Evolutionary conservation across 257 asterid species (phyloP), one percentile per base, ranked within the genome.

Genomic region (Solanum chilense): DNA sequence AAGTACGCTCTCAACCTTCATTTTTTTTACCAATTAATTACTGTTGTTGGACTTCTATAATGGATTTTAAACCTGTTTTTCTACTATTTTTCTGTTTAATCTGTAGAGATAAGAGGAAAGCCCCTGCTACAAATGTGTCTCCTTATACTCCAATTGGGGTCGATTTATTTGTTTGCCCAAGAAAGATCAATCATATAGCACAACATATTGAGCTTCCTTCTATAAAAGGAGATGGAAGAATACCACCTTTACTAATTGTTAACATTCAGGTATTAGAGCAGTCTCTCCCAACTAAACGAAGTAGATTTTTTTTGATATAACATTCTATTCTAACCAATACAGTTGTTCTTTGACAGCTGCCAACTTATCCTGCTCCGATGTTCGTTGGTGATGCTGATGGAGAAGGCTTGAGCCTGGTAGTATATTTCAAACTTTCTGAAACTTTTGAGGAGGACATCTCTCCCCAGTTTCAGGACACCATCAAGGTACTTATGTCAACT

Each of bases 301-400:
- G 45, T 23, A 81, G 42, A 31, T 81, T 49, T 29, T 31, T 29
- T 49, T 49, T 29, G 45, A 49, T 31, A 31, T 18, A 37, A 37
- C 39, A 37, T 37, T 37, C 39, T 37, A 5, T 37, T 37, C 39
- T 37, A 37, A 31, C 56, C 29, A 31, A 49, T 31, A 18, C 18
- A 18, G 69, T 12, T 80, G 15, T 37, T 89, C 83, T 76, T 41
- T 83, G 41, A 87, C 90, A 94, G 98, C 89, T 94, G 88, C 98
- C 98, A 35, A 91, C 95, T 62, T 95, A 94, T 91, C 93, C 94
- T 5, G 91, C 95, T 10, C 93, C 93, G 35, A 93, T 95, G 97
- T 93, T 95, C 90, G 92, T 92, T 60, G 97, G 96, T 66, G 98
- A 94, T 58, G 68, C 90, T 60, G 98, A 95, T 21, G 98, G 98